Base-by-base conservation (phyloP, 2,329 filamentous ascomycete species). In the Lasiodiplodia hormozganensis region DNA sequence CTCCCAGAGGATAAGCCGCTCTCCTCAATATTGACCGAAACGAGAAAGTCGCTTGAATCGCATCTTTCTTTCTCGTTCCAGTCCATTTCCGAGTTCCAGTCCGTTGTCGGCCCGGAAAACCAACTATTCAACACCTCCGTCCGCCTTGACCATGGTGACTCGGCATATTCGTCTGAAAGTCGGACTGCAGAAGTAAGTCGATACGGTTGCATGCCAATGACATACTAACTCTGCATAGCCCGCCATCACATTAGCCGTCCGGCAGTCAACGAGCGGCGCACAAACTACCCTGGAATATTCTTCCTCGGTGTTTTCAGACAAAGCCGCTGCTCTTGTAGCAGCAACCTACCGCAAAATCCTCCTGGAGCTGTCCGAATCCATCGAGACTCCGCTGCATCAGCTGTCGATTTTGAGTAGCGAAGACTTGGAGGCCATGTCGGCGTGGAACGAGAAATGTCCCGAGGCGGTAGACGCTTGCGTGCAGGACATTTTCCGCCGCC, bases 401-500 rank as follows among this genome's bases (percentile, higher is more conserved):
- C n/a, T 58, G 34, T 58, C 56, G 11, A 40, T 23, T 40, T 25
- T 43, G 21, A 58, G 56, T 12, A 6, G 25, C 21, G 56, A 58
- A 58, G 56, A 58, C 56, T 36, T 58, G 12, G 34, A 58, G 56
- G 34, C 36, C 36, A 40, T 58, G 56, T 58, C n/a, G 34, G n/a
- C n/a, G 8, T 58, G 56, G 56, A 58, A 58, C 36, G 56, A 43
- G 34, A 58, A 58, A 8, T 58, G 56, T 40, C 56, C 56, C 18
- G 56, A 58, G 3, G 56, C 56, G 21, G 56, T 43, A 43, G 56
- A 43, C 21, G 56, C 56, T 23, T 58, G 56, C 56, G 56, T 58
- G 56, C 56, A 58, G 8, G 56, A 58, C 56, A 58, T 58, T 40
- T 58, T 58, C 34, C 56, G 36, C 56, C 36, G 56, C 56, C 56